phyloP scores from a whole-genome alignment of 768 basidiomycete species.

The Crucibulum laeve region DNA sequence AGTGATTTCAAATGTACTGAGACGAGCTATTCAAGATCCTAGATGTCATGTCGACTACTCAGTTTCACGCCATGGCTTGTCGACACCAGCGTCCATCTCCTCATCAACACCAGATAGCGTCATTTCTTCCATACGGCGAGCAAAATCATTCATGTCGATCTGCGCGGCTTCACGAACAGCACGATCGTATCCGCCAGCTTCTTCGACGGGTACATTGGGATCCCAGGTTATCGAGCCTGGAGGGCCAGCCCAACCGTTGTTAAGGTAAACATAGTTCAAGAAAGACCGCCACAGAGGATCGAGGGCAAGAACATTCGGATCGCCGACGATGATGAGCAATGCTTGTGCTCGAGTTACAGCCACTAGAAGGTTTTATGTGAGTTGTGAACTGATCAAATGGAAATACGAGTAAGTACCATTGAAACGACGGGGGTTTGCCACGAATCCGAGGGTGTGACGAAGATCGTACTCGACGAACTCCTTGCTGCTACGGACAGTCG shows the following conservation, averaged over 20 bases:
- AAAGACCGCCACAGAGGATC: slow-evolving; percentile 63
- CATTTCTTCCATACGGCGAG: slow-evolving; percentile 27
- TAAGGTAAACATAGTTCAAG: slow-evolving; percentile 50
- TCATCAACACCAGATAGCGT: slow-evolving; percentile 22
- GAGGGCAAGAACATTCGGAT: slow-evolving; percentile 52
- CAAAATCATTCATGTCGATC: slow-evolving; percentile 39
- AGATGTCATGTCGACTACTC: slow-evolving; percentile 19
- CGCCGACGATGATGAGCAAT: slow-evolving; percentile 55
- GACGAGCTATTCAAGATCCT: background rate
- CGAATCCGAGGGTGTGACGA: slow-evolving; percentile 53
- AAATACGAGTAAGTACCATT: slow-evolving; percentile 40
- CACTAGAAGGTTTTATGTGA: slow-evolving; percentile 28
- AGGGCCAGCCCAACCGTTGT: slow-evolving; percentile 52
- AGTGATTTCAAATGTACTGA: no score
- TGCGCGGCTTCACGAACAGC: slow-evolving; percentile 23
- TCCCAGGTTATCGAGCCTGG: slow-evolving; percentile 45
- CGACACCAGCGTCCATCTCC: slow-evolving; percentile 29
- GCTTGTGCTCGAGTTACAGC: slow-evolving; percentile 61
- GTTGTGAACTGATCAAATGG: background rate
- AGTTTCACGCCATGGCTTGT: slow-evolving; percentile 36
- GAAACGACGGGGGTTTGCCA: slow-evolving; percentile 53
- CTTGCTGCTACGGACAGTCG: slow-evolving; percentile 52
- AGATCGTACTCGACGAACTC: slow-evolving; percentile 52
- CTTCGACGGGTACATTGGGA: slow-evolving; percentile 29
- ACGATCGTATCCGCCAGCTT: slow-evolving; percentile 35